Evolutionary conservation across 768 basidiomycete species (phyloP).

Genomic region (Phylloporus scabripes): DNA sequence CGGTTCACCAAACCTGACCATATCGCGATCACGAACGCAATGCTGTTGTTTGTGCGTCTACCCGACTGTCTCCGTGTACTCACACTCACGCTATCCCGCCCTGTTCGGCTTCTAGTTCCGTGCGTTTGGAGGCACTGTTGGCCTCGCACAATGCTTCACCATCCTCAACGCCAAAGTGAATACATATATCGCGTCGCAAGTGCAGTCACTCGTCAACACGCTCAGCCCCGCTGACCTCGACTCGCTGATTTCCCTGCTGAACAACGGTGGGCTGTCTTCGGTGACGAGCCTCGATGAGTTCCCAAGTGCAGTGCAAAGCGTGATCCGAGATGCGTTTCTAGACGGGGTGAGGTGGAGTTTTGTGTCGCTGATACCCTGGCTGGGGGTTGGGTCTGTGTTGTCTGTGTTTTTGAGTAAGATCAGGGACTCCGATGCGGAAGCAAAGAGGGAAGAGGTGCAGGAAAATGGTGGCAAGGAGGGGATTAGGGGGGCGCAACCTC

Average conservation of each 20-base stretch:
- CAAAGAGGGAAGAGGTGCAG: neutral
- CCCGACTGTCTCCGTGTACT: neutral
- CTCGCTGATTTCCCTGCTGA: slow-evolving; percentile 21
- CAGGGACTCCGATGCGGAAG: slow-evolving; percentile 18
- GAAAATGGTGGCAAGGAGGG: neutral
- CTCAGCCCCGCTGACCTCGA: slow-evolving; percentile 28
- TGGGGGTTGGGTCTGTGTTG: slow-evolving; percentile 30
- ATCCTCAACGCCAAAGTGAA: slow-evolving; percentile 42
- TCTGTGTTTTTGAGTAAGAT: slow-evolving; percentile 39
- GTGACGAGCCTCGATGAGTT: slow-evolving; percentile 34
- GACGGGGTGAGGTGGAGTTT: slow-evolving; percentile 41
- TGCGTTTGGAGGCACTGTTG: slow-evolving; percentile 47
- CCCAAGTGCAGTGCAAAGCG: slow-evolving; percentile 29
- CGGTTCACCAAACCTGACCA: slow-evolving; percentile 41
- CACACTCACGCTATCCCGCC: neutral
- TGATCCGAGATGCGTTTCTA: slow-evolving; percentile 39
- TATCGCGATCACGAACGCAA: slow-evolving; percentile 39
- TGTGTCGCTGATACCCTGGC: slow-evolving; percentile 46
- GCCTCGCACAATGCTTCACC: slow-evolving; percentile 49
- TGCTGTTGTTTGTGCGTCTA: slow-evolving; percentile 41
- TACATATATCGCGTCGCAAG: slow-evolving; percentile 23
- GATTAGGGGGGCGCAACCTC: neutral
- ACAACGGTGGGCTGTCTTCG: slow-evolving; percentile 28
- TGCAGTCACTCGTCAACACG: slow-evolving; percentile 21
- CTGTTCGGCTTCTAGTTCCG: slow-evolving; percentile 32